A percentile compares a stretch with the other conserved stretches of the same genome.
phyloP scores from a whole-genome alignment of 2,329 filamentous ascomycete species.

The Aspergillus viridinutans region DNA sequence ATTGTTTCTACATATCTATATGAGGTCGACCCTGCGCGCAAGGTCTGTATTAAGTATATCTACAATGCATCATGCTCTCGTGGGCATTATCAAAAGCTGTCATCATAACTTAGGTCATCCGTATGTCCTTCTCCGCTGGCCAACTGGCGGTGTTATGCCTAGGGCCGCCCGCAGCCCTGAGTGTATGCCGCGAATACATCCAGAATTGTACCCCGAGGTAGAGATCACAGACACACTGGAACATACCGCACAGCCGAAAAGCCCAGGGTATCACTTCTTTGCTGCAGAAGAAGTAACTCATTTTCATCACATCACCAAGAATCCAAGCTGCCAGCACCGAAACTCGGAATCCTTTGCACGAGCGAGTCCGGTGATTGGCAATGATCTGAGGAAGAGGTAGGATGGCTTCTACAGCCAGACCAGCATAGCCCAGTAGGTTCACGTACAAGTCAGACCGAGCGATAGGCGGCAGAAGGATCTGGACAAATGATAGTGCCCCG shows the following conservation, averaged over 20 bases:
- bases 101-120: constrained; percentile 27
- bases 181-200: constrained; percentile 38
- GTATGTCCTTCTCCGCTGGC: constrained; percentile 36
- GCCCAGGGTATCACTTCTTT: constrained; percentile 43
- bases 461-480: constrained; percentile 50
- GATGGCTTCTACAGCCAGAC: constrained; percentile 46
- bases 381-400: constrained; percentile 47
- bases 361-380: constrained; percentile 44
- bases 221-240: constrained; percentile 46
- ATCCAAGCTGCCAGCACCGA: constrained; percentile 48
- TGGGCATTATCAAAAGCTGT: background rate
- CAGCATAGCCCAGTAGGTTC: constrained; percentile 41
- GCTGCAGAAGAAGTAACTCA: constrained; percentile 48
- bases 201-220: constrained; percentile 47
- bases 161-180: constrained; percentile 20
- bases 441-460: constrained; percentile 41
- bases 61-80: background rate
- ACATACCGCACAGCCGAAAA: constrained; percentile 47
- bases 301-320: constrained; percentile 48
- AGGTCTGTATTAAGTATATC: background rate
- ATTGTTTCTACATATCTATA: background rate
- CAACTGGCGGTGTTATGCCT: constrained; percentile 23
- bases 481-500: constrained; percentile 46
- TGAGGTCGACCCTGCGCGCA: background rate
- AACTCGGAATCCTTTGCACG: constrained; percentile 47